A percentile compares a stretch with the other conserved stretches of the same genome.
Conservation (phyloP, 2,329 filamentous ascomycete genomes). For the Zymoseptoria ardabiliae region DNA sequence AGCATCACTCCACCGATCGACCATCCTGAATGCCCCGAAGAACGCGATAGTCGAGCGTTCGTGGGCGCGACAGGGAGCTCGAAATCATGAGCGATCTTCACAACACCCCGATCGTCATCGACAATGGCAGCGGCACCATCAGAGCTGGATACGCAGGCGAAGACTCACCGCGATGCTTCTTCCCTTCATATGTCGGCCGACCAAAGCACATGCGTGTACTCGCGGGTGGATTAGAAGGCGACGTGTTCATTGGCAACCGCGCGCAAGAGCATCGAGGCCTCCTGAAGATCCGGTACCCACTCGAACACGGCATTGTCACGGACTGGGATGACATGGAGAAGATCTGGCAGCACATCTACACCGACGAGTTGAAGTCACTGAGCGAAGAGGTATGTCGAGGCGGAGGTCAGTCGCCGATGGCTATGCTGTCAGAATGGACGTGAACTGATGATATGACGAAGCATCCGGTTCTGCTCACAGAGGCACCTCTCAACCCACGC, state of each 20-base stretch:
- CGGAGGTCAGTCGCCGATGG: conserved; percentile 15
- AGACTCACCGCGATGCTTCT: conserved; percentile 92
- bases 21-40: conserved; percentile 11
- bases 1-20: neutral
- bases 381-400: conserved; percentile 72
- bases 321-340: conserved; percentile 99
- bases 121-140: conserved; percentile 98
- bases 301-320: conserved; percentile 97
- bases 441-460: conserved; percentile 31
- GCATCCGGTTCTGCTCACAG: conserved; percentile 93
- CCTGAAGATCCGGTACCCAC: conserved; percentile 88
- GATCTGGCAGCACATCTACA: conserved; percentile 98
- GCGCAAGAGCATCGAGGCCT: conserved; percentile 85
- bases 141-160: conserved; percentile 94
- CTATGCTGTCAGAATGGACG: neutral
- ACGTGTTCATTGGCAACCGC: conserved; percentile 91
- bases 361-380: conserved; percentile 88
- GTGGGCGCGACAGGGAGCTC: conserved; percentile 9
- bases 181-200: conserved; percentile 92
- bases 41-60: conserved; percentile 15
- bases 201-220: conserved; percentile 93
- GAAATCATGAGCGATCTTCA: conserved; percentile 64
- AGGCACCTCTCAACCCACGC: conserved; percentile 90
- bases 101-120: conserved; percentile 96
- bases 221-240: conserved; percentile 91